Conservation (phyloP, 805 yeast genomes). For the Naumovozyma baii region DNA sequence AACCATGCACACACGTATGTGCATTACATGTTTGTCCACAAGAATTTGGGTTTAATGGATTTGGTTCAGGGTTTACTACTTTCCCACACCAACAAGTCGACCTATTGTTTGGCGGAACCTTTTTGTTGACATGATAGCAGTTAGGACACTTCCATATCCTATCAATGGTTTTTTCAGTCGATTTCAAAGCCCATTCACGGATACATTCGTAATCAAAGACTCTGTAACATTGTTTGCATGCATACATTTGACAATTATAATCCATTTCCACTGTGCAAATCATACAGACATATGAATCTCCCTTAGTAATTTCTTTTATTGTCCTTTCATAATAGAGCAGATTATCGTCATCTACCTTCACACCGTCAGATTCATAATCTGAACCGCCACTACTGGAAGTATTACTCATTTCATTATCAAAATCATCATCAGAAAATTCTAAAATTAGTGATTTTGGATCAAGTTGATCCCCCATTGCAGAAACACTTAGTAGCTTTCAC, state of each 20-base stretch:
- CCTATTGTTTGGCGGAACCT: slow-evolving; percentile 44
- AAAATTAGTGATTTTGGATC: slow-evolving; percentile 5
- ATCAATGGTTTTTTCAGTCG: slow-evolving; percentile 51
- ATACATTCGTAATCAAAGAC: slow-evolving; percentile 84
- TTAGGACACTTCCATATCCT: slow-evolving; percentile 82
- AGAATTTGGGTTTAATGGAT: slow-evolving; percentile 62
- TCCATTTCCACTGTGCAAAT: slow-evolving; percentile 82
- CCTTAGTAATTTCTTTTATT: slow-evolving; percentile 26
- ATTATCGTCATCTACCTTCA: slow-evolving; percentile 12
- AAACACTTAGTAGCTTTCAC: no score
- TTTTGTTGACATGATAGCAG: slow-evolving; percentile 36
- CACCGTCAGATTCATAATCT: slow-evolving; percentile 2
- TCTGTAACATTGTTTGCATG: slow-evolving; percentile 67
- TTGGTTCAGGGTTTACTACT: slow-evolving; percentile 51
- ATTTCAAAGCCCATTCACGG: slow-evolving; percentile 74
- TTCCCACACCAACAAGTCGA: slow-evolving; percentile 81
- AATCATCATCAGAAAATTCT: slow-evolving; percentile 10
- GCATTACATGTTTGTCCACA: slow-evolving; percentile 78
- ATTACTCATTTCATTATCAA: background rate
- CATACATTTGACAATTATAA: slow-evolving; percentile 58
- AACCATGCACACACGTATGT: slow-evolving; percentile 61
- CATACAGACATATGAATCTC: slow-evolving; percentile 71
- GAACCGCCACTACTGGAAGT: slow-evolving; percentile 5
- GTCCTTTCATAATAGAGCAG: slow-evolving; percentile 27
- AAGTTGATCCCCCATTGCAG: background rate